Evolutionary conservation across 169 alveolate species (phyloP), one percentile per base, ranked within the genome.

Genomic region (Sarcocystis neurona): DNA sequence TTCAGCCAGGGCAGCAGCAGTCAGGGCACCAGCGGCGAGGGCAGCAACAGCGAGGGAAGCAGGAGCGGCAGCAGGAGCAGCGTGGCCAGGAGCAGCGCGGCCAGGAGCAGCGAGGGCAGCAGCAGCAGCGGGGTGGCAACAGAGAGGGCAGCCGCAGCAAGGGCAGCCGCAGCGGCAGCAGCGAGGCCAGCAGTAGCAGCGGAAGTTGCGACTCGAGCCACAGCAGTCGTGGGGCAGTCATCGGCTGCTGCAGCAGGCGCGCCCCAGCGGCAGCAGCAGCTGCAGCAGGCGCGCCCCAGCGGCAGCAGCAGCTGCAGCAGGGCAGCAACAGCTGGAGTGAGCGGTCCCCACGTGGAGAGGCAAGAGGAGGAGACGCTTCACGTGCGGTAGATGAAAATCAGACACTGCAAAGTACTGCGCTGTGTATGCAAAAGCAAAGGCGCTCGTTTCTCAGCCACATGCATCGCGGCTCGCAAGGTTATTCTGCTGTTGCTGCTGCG

Each of bases 31-130:
- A n/a, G n/a, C n/a, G n/a, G n/a, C n/a, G n/a, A n/a, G n/a, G n/a
- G n/a, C n/a, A n/a, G n/a, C n/a, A n/a, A n/a, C n/a, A n/a, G n/a
- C n/a, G n/a, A n/a, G n/a, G n/a, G n/a, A n/a, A n/a, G n/a, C n/a
- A n/a, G n/a, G n/a, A n/a, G n/a, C n/a, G n/a, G n/a, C 75, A 63
- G 75, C 34, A 63, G 75, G 44, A 66, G 77, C 37, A 66, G 77
- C 77, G 32, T 32, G 0, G 77, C 30, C 1, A 66, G 2, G 39
- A 41, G n/a, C 77, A 0, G 0, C 0, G 10, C 23, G 32, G 1
- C 66, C 23, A 12, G 12, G n/a, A 15, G n/a, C 66, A 15, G n/a
- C 44, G 18, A 30, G 37, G 0, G 2, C 77, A 66, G 77, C 0
- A 18, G 37, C 77, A 66, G 10, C 37, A 41, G 37, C 18, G 77